Percentiles rank a stretch among this genome's conserved stretches.
Evolutionary conservation across 257 asterid species (phyloP).

Genomic region (Scutellaria barbata): DNA sequence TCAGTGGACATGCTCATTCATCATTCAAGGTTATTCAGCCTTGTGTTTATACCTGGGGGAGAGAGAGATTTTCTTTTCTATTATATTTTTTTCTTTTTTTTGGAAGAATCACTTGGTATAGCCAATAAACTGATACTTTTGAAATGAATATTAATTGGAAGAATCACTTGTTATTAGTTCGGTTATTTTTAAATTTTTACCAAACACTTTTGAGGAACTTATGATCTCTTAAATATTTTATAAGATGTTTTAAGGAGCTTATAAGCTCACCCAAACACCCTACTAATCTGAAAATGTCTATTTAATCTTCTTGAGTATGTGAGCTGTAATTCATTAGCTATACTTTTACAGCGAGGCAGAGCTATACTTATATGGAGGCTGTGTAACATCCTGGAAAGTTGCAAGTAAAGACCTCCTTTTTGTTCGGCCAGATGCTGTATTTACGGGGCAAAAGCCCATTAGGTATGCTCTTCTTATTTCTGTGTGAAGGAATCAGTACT

Average conservation of each 20-base stretch:
- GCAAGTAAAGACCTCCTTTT: conserved; percentile 84
- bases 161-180: neutral
- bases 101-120: conserved; percentile 1
- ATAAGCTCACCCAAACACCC: too few relatives aligned
- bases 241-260: too few relatives aligned
- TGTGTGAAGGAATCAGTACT: conserved; percentile 5
- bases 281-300: conserved; percentile 4
- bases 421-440: conserved; percentile 98
- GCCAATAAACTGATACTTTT: neutral
- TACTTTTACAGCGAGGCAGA: conserved; percentile 82
- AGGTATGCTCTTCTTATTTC: conserved; percentile 51
- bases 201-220: too few relatives aligned
- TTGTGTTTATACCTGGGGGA: neutral
- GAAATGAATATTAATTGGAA: neutral
- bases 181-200: too few relatives aligned
- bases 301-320: conserved; percentile 27
- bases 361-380: conserved; percentile 89
- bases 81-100: too few relatives aligned
- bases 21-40: neutral
- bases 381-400: conserved; percentile 98
- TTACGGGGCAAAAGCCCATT: conserved; percentile 94
- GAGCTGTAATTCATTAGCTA: conserved; percentile 13
- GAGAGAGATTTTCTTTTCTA: neutral
- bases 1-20: neutral
- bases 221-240: too few relatives aligned